Evolutionary conservation across 2,329 filamentous ascomycete species (phyloP).

Genomic region (Stromatinia cepivora): DNA sequence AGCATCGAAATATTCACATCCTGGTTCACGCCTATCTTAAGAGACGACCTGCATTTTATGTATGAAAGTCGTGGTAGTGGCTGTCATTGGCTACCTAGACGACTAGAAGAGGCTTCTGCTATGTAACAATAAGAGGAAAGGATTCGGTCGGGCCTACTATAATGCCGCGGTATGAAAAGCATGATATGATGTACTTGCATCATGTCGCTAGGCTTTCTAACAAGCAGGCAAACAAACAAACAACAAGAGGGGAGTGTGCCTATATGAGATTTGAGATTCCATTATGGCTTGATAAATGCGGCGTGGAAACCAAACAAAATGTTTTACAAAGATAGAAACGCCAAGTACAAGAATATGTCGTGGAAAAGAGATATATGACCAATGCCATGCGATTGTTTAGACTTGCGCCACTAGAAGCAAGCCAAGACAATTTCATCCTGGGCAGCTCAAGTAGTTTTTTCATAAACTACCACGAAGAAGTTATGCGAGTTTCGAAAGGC

Average conservation of each 20-base stretch:
- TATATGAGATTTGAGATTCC: not conserved
- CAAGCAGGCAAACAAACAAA: not conserved
- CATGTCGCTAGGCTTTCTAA: not conserved
- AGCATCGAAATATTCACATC: not conserved
- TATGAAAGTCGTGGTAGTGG: not conserved
- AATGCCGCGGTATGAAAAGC: not conserved
- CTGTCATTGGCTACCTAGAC: conserved; percentile 7
- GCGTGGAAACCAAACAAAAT: not conserved
- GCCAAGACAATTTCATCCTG: not conserved
- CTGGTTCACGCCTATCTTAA: not conserved
- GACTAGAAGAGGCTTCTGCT: not conserved
- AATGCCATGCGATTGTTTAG: not conserved
- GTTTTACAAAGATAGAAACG: not conserved
- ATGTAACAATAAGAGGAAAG: not conserved
- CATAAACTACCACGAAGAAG: not conserved
- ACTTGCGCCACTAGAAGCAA: not conserved
- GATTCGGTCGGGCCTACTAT: conserved; percentile 3
- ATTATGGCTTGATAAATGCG: not conserved
- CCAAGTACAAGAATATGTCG: not conserved
- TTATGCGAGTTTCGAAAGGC: not conserved
- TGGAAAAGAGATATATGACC: not conserved
- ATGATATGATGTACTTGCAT: not conserved
- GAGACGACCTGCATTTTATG: not conserved
- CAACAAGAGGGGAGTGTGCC: not conserved
- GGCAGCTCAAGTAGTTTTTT: not conserved